Evolutionary conservation across 2,329 filamentous ascomycete genomes (phyloP).

Genomic region (Cytospora piceae): DNA sequence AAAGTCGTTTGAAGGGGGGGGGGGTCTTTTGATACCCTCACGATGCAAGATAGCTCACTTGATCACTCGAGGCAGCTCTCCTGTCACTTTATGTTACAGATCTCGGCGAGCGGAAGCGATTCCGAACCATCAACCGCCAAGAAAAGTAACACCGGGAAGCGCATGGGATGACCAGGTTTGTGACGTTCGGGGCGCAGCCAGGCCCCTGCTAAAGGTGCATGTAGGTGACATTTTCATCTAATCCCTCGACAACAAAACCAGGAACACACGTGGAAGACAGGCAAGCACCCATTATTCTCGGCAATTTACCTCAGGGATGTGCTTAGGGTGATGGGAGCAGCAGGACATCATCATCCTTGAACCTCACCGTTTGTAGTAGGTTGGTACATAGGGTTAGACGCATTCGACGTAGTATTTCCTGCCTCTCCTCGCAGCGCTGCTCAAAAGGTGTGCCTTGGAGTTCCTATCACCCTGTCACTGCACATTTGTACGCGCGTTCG

Average conservation of each 20-base stretch:
- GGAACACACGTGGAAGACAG: neutral
- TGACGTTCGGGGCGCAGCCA: neutral
- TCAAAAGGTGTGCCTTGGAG: no score
- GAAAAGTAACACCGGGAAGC: neutral
- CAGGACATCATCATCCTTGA: no score
- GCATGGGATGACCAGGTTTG: neutral
- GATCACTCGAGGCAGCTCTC: neutral
- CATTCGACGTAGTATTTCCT: no score
- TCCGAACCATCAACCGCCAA: neutral
- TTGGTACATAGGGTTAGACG: no score
- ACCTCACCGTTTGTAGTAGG: no score
- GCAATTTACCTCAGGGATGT: no score
- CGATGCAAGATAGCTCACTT: neutral
- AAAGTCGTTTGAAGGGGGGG: neutral
- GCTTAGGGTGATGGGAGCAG: no score
- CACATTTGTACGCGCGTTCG: neutral
- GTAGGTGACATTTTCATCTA: neutral
- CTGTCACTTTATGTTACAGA: neutral
- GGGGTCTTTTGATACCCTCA: neutral
- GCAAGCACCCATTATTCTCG: neutral
- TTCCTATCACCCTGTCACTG: no score
- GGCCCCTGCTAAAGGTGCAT: neutral
- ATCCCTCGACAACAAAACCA: neutral
- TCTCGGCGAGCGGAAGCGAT: neutral
- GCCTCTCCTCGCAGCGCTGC: no score